Base-by-base conservation (phyloP, 768 basidiomycete genomes). In the Boletus huronensis region DNA sequence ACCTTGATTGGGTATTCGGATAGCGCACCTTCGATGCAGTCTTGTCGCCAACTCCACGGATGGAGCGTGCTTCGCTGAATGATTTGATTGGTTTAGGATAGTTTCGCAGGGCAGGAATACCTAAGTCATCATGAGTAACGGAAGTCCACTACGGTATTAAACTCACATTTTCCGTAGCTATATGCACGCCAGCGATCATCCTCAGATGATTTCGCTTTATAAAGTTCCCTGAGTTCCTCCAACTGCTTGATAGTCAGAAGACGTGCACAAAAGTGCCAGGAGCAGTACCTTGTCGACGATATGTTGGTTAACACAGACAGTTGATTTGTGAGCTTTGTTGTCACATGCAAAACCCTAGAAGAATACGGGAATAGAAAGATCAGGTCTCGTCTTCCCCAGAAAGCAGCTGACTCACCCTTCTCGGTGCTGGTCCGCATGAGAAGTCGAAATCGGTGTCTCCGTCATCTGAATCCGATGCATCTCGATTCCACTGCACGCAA, bases 111-210 rank as follows among this genome's bases (percentile, higher is more conserved):
- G 80, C 79, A 1, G 80, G 77, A 29, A 90, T 83, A 45, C 79
- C 89, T 89, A 48, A 9, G 35, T 46, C 35, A 57, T 32, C 42
- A 2, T 58, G 23, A 69, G 55, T 23, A 44, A 50, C 25, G 5
- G 5, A 50, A 43, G 23, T 3, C 10, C 13, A 41, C 16, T 8
- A 17, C 19, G 5, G 9, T 3, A 9, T 19, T 21, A 28, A 38
- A 64, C 76, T 29, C 58, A 88, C 90, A 81, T 79, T 85, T 91
- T 40, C 68, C 76, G 63, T 88, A 88, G 38, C 77, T 78, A 53
- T 77, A 78, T 0, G 76, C 85, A 17, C 86, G 78, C 88, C 88
- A 93, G 19, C 74, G 74, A 60, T 90, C 82, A 13, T 87, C 84
- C 17, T 80, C 74, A 0, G 79, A 75, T 0, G 74, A 66, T 64